Conservation (phyloP, 2,329 filamentous ascomycete genomes). For the Claviceps cyperi region DNA sequence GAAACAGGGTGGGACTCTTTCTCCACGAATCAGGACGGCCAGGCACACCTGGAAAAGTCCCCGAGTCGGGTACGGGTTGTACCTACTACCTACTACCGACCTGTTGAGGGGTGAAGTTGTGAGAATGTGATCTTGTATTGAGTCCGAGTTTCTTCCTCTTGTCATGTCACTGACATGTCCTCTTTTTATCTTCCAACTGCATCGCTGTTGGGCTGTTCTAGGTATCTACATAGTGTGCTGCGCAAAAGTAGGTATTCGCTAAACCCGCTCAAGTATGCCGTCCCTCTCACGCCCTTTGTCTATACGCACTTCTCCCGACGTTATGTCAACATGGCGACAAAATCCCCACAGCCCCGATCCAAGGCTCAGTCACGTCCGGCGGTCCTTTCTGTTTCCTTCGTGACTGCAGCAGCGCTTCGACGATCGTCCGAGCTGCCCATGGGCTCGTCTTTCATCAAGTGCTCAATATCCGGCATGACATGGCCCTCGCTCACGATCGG, state of each 20-base stretch:
- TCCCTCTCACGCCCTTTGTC: background rate
- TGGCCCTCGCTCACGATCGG: slow-evolving; percentile 43
- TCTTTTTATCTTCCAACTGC: too few species aligned
- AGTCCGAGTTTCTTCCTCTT: too few species aligned
- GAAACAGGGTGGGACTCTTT: too few species aligned
- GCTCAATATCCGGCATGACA: slow-evolving; percentile 35
- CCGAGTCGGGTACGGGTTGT: too few species aligned
- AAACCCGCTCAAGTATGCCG: background rate
- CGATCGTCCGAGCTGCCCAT: slow-evolving; percentile 12
- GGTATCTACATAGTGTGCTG: background rate
- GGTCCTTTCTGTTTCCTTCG: slow-evolving; percentile 11
- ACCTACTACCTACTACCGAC: too few species aligned
- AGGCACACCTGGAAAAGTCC: too few species aligned
- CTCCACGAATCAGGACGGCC: too few species aligned
- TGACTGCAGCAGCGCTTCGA: background rate
- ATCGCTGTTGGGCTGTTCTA: background rate
- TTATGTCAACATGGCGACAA: background rate
- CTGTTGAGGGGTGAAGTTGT: too few species aligned
- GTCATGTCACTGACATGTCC: too few species aligned
- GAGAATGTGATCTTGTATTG: too few species aligned
- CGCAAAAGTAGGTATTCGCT: background rate
- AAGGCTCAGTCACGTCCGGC: background rate
- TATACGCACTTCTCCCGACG: background rate
- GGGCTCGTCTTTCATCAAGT: slow-evolving; percentile 20
- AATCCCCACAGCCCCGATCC: background rate